These are phyloP conservation scores for Cordyceps sp. DNA, from an alignment of 2,329 filamentous ascomycete genomes.

Conservation along the genomic window DNA sequence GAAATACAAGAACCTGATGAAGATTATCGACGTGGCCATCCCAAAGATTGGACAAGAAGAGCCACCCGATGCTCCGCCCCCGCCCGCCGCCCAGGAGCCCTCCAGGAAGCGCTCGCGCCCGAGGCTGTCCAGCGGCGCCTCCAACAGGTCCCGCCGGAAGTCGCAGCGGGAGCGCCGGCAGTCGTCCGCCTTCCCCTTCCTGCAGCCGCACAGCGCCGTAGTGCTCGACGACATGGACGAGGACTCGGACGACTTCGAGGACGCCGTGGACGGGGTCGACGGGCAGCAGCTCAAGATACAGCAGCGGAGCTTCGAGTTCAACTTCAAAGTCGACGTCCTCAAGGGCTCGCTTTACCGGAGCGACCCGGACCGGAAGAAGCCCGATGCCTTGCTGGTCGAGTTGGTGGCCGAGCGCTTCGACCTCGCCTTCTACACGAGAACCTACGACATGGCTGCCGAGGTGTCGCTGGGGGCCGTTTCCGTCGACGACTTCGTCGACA, in stretches of 20 bases:
- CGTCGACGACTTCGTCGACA: slow-evolving; percentile 89
- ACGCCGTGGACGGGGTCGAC: slow-evolving; percentile 40
- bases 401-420: slow-evolving; percentile 80
- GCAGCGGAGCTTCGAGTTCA: slow-evolving; percentile 88
- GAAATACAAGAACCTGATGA: slow-evolving; percentile 97
- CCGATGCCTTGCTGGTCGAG: slow-evolving; percentile 75
- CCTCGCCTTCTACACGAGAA: slow-evolving; percentile 72
- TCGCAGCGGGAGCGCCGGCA: slow-evolving; percentile 33
- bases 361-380: slow-evolving; percentile 58
- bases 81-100: slow-evolving; percentile 8
- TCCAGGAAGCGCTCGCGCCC: slow-evolving; percentile 18
- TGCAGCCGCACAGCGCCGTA: slow-evolving; percentile 56
- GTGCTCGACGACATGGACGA: slow-evolving; percentile 64
- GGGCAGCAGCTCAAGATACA: slow-evolving; percentile 54
- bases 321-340: slow-evolving; percentile 86
- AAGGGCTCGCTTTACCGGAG: slow-evolving; percentile 85
- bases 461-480: slow-evolving; percentile 75
- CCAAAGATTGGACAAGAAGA: slow-evolving; percentile 51
- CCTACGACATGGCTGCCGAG: slow-evolving; percentile 86
- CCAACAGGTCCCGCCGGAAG: slow-evolving; percentile 26
- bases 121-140: slow-evolving; percentile 27
- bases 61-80: slow-evolving; percentile 1
- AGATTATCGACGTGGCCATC: slow-evolving; percentile 83
- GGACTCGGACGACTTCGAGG: slow-evolving; percentile 49
- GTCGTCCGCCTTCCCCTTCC: slow-evolving; percentile 60